Percentiles rank a stretch among this genome's conserved stretches.
These are phyloP conservation scores for Cenchrus purpureus DNA, from an alignment of 176 grass and related monocot species.

Conservation along the genomic window DNA sequence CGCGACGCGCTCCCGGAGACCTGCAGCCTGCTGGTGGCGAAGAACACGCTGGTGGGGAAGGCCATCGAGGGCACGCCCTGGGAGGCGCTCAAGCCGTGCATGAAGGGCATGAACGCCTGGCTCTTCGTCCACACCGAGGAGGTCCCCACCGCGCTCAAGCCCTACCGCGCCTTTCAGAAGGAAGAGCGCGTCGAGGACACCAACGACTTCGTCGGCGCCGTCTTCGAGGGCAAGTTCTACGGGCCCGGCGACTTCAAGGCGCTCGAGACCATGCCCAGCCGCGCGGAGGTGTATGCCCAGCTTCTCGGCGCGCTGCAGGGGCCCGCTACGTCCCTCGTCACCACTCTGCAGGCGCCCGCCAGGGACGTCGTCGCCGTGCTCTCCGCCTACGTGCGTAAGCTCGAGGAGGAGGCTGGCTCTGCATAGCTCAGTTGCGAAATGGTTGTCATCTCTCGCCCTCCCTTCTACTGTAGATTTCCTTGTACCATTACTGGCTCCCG, in stretches of 20 bases:
- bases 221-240: constrained; percentile 92
- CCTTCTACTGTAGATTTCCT: constrained; percentile 42
- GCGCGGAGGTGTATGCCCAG: constrained; percentile 80
- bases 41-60: constrained; percentile 91
- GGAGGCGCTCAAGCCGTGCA: constrained; percentile 80
- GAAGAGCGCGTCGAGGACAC: constrained; percentile 80
- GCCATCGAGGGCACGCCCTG: constrained; percentile 88
- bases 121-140: constrained; percentile 97
- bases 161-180: constrained; percentile 79
- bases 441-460: constrained; percentile 29
- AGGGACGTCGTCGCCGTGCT: constrained; percentile 62
- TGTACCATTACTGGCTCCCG: constrained; percentile 36
- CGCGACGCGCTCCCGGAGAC: constrained; percentile 73
- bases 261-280: constrained; percentile 94
- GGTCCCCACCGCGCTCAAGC: constrained; percentile 77
- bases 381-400: constrained; percentile 72
- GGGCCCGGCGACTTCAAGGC: constrained; percentile 80
- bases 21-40: constrained; percentile 72
- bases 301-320: constrained; percentile 79
- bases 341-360: constrained; percentile 72
- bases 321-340: constrained; percentile 66
- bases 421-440: constrained; percentile 30
- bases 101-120: constrained; percentile 97
- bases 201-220: constrained; percentile 90
- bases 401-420: constrained; percentile 56